Evolutionary conservation across 495 filamentous ascomycete species (phyloP).

Genomic region (Penicillium ucsense): DNA sequence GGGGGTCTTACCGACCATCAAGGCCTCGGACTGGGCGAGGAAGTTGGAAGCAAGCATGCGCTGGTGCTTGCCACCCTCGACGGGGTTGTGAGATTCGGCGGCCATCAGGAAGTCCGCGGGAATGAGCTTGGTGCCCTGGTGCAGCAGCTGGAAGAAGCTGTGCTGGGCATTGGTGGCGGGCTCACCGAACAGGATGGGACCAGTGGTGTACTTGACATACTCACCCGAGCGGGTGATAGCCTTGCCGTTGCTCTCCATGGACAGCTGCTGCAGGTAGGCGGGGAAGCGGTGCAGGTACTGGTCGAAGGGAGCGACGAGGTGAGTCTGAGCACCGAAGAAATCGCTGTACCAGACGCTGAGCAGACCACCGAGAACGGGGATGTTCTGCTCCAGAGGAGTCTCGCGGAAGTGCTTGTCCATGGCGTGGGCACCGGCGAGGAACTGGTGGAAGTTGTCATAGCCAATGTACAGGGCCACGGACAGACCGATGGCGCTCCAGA

Average conservation of each 20-base stretch:
- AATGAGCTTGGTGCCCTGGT: conserved; percentile 98
- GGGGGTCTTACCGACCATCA: conserved; percentile 96
- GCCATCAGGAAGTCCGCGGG: conserved; percentile 96
- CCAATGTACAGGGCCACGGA: conserved; percentile 91
- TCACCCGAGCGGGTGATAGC: conserved; percentile 84
- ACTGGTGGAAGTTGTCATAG: conserved; percentile 94
- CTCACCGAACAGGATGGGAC: conserved; percentile 90
- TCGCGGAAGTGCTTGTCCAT: conserved; percentile 98
- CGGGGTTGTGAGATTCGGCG: conserved; percentile 91
- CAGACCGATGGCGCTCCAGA: conserved; percentile 97
- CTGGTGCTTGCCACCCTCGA: conserved; percentile 85
- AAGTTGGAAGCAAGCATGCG: conserved; percentile 98
- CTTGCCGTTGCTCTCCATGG: conserved; percentile 99
- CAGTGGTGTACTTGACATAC: conserved; percentile 95
- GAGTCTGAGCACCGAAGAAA: conserved; percentile 96
- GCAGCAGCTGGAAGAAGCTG: conserved; percentile 98
- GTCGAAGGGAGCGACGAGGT: conserved; percentile 95
- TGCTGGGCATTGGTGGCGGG: conserved; percentile 98
- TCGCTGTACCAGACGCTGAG: conserved; percentile 97
- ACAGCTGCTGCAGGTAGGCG: conserved; percentile 96
- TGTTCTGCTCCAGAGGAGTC: conserved; percentile 87
- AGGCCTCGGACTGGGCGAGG: conserved; percentile 91
- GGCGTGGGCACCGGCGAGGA: conserved; percentile 87
- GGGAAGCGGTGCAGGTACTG: conserved; percentile 99
- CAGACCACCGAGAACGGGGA: conserved; percentile 83